phyloP scores from a whole-genome alignment of 345 rosid genomes.

The Syzygium aqueum region DNA sequence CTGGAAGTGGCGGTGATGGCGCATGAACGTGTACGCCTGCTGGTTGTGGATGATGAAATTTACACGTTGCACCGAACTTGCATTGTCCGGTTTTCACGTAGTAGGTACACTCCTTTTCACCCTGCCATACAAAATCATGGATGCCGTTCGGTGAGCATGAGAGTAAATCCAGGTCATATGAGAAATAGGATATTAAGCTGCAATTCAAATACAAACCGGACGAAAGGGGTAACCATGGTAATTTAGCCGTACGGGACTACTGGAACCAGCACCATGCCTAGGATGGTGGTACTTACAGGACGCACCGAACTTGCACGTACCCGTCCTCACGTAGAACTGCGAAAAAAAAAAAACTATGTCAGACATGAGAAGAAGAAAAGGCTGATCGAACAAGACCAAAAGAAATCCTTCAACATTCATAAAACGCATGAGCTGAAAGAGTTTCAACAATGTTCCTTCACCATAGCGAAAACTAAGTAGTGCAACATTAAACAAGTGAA shows the following conservation, averaged over 20 bases:
- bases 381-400: background rate
- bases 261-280: slow-evolving; percentile 57
- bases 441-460: background rate
- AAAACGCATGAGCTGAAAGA: background rate
- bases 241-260: slow-evolving; percentile 41
- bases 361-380: background rate
- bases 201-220: slow-evolving; percentile 44
- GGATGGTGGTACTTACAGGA: slow-evolving; percentile 97
- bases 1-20: slow-evolving; percentile 36
- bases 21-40: slow-evolving; percentile 36
- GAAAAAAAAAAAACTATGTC: slow-evolving; percentile 2
- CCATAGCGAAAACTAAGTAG: background rate
- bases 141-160: background rate
- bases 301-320: slow-evolving; percentile 86
- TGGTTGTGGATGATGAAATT: slow-evolving; percentile 81
- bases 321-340: slow-evolving; percentile 85
- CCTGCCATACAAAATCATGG: slow-evolving; percentile 31
- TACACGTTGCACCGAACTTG: slow-evolving; percentile 79
- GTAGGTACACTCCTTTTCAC: slow-evolving; percentile 82
- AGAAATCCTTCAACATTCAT: background rate
- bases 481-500: background rate
- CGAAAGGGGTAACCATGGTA: slow-evolving; percentile 77
- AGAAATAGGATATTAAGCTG: background rate
- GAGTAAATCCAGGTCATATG: background rate
- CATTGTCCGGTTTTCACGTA: slow-evolving; percentile 86